Percentiles rank a stretch among this genome's conserved stretches.
Conservation (phyloP, 225 moss, liverwort and hornwort genomes). For the Rhytidiadelphus loreus region DNA sequence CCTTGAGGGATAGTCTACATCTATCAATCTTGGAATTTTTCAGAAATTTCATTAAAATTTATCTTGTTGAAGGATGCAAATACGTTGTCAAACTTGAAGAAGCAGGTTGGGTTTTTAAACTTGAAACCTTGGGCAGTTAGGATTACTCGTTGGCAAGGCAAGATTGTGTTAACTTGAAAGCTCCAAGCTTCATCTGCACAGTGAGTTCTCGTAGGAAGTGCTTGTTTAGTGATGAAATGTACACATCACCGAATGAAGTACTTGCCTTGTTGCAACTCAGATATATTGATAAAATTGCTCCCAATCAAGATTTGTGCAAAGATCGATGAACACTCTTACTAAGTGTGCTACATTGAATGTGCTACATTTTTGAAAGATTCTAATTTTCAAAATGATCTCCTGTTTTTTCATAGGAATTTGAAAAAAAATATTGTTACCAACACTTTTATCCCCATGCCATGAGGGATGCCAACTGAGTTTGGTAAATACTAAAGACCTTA, state of each 20-base stretch:
- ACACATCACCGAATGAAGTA: neutral
- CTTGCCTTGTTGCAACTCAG: neutral
- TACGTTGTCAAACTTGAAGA: neutral
- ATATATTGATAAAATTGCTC: neutral
- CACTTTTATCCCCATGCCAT: neutral
- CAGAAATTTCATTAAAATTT: neutral
- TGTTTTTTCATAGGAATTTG: neutral
- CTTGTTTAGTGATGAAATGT: rapidly evolving
- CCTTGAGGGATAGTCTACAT: neutral
- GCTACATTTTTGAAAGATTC: neutral
- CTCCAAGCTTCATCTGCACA: neutral
- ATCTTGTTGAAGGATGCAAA: neutral
- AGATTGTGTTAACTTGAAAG: neutral
- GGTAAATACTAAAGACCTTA: neutral
- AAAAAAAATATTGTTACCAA: neutral
- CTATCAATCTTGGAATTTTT: neutral
- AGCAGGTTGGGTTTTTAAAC: neutral
- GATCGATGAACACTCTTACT: neutral
- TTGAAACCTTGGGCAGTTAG: neutral
- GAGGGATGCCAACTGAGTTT: neutral
- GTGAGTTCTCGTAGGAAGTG: neutral
- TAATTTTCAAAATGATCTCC: neutral
- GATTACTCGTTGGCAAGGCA: neutral
- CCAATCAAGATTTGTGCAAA: neutral
- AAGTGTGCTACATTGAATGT: neutral